Conservation (phyloP, 306 rosid species). For the Vigna mungo region DNA sequence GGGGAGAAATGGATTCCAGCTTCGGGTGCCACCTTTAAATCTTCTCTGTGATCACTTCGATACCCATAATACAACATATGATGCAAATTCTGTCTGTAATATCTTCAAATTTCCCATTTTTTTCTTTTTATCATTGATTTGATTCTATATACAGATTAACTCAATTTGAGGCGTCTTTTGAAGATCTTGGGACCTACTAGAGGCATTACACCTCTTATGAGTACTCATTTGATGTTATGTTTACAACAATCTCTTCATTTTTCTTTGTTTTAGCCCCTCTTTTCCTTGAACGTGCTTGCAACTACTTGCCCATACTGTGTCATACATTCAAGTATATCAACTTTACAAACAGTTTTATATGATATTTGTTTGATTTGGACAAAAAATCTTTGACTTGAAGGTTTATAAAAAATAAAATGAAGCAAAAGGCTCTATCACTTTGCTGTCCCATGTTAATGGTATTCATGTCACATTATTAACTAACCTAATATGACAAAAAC, state of each 20-base stretch:
- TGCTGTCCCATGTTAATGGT: not conserved
- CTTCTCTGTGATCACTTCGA: slow-evolving; percentile 46
- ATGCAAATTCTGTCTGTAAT: slow-evolving; percentile 1
- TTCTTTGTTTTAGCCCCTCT: not conserved
- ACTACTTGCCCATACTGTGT: too few species aligned
- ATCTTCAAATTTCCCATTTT: not conserved
- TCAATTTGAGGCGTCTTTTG: slow-evolving; percentile 24
- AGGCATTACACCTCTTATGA: not conserved
- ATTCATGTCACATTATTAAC: not conserved
- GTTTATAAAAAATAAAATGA: not conserved
- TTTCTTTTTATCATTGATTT: slow-evolving; percentile 1
- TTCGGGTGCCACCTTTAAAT: slow-evolving; percentile 49
- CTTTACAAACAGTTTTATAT: not conserved
- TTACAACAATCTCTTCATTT: not conserved
- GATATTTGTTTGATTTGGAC: not conserved
- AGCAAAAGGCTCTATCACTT: not conserved
- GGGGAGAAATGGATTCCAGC: slow-evolving; percentile 66
- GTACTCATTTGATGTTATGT: not conserved
- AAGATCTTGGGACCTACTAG: slow-evolving; percentile 8
- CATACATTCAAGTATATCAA: too few species aligned
- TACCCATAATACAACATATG: not conserved
- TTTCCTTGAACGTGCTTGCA: not conserved
- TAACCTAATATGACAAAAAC: not conserved
- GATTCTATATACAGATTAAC: slow-evolving; percentile 30
- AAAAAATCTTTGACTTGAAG: not conserved